Evolutionary conservation across 495 filamentous ascomycete genomes (phyloP), one percentile per base, ranked within the genome.

Genomic region (Aspergillus affinis): DNA sequence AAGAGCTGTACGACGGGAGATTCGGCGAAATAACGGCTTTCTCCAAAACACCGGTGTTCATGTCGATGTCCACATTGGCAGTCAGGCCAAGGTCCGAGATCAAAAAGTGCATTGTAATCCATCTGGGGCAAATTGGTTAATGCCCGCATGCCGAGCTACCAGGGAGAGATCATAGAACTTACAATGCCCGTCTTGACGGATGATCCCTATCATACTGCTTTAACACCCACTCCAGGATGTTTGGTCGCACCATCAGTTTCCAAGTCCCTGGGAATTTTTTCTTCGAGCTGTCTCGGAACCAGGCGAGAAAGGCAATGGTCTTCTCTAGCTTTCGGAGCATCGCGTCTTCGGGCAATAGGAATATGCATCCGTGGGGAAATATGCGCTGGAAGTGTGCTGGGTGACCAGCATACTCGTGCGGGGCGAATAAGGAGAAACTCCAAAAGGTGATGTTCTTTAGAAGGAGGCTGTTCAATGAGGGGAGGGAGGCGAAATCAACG

Each of bases 271-370:
- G 61, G 19, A 62, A 61, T 36, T 69, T 72, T 4, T 53, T 62
- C 21, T 51, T 63, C 4, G 36, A 23, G 21, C 54, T 62, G 3
- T 67, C 61, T n/a, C 48, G 48, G 54, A 88, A 88, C 86, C 86
- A 90, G 1, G 71, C 66, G 5, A 90, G 60, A n/a, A 89, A 74
- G 5, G 80, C 68, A 12, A 75, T 66, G 4, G 84, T 74, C 46
- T 71, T 78, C 3, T 74, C 65, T 0, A 83, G 80, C 21, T 86
- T 79, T 0, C 74, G 73, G 56, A 84, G 61, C 45, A 85, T 71
- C 48, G 88, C 80, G 57, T 86, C 87, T 41, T 88, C 86, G 0
- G 88, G 88, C 6, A 92, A 64, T 0, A 91, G 68, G 21, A 88
- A 80, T 0, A 78, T 84, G 6, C 73, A 70, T 6, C 87, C 85